These are phyloP conservation scores for Strobilomyces confusus DNA, from an alignment of 768 basidiomycete genomes.

Conservation along the genomic window DNA sequence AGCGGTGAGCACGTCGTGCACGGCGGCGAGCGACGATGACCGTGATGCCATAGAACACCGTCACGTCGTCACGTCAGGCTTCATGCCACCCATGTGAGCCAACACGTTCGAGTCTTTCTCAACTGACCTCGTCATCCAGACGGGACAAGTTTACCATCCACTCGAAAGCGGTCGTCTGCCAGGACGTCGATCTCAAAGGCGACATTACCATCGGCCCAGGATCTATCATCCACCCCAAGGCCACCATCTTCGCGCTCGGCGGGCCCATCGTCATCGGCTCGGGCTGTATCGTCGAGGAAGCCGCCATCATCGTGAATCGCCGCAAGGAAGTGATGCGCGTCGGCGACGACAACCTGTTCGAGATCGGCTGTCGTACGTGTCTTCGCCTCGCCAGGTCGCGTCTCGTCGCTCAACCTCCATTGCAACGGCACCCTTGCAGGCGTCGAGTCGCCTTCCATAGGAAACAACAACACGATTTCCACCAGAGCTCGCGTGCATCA, in stretches of 20 bases:
- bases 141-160: conserved; percentile 89
- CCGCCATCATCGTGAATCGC: conserved; percentile 86
- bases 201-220: conserved; percentile 91
- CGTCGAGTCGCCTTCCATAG: conserved; percentile 81
- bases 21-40: conserved; percentile 23
- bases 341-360: conserved; percentile 91
- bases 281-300: conserved; percentile 90
- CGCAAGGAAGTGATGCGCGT: conserved; percentile 88
- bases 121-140: conserved; percentile 36
- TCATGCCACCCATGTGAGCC: conserved; percentile 24
- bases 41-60: conserved; percentile 6
- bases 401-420: neutral
- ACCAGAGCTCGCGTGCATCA: conserved; percentile 82
- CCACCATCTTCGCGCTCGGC: conserved; percentile 85
- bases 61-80: no score
- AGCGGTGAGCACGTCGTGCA: conserved; percentile 26
- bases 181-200: conserved; percentile 92
- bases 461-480: conserved; percentile 81
- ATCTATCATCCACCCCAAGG: conserved; percentile 91
- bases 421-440: conserved; percentile 42
- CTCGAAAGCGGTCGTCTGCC: conserved; percentile 85
- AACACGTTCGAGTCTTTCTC: neutral
- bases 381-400: neutral
- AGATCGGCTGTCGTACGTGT: conserved; percentile 82
- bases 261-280: conserved; percentile 89